phyloP scores from a whole-genome alignment of 192 early-diverging fungal species.

The Rhizophagus sp. region DNA sequence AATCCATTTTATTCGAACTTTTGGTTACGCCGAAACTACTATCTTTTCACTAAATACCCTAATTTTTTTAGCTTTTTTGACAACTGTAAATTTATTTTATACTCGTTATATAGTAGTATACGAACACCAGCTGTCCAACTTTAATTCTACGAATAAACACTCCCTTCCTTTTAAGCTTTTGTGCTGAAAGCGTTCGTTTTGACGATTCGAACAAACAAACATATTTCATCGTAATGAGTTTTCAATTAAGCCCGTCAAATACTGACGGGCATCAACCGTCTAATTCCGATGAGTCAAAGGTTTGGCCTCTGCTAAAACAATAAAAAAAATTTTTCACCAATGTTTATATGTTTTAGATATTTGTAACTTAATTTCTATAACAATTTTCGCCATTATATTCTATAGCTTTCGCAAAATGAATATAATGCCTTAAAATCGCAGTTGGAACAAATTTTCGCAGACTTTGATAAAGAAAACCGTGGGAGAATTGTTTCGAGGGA shows the following conservation, averaged over 20 bases:
- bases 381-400: background rate
- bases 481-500: slow-evolving; percentile 42
- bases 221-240: background rate
- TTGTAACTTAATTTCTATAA: no score
- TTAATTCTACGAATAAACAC: background rate
- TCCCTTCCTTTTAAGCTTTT: background rate
- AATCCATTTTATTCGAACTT: background rate
- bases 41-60: background rate
- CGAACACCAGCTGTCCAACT: background rate
- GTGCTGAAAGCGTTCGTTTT: background rate
- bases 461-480: slow-evolving; percentile 29
- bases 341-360: no score
- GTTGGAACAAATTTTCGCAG: slow-evolving; percentile 4
- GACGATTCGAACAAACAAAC: background rate
- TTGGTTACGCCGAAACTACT: no score
- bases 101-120: background rate
- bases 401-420: background rate
- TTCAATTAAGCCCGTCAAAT: background rate
- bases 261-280: background rate
- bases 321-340: no score
- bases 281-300: background rate
- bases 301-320: background rate
- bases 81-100: no score
- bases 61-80: no score
- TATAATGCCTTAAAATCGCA: slow-evolving; percentile 10